These are phyloP conservation scores for Xylariaceae sp. DNA, from an alignment of 2,329 filamentous ascomycete species.

Conservation along the genomic window DNA sequence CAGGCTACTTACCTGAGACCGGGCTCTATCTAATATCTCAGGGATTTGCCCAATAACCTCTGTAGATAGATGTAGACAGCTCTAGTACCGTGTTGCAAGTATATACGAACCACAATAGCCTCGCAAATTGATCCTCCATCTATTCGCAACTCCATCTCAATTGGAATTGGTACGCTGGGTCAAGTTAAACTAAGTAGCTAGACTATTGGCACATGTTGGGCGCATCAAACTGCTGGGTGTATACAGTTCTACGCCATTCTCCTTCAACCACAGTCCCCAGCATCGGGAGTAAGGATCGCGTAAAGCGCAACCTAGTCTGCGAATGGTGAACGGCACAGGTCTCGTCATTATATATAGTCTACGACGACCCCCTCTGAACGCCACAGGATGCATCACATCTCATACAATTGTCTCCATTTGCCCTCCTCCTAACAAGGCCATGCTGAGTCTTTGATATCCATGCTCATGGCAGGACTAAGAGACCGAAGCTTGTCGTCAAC, in stretches of 20 bases:
- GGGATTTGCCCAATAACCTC: too few species aligned
- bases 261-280: not conserved
- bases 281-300: not conserved
- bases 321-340: not conserved
- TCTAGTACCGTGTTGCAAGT: too few species aligned
- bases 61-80: too few species aligned
- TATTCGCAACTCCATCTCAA: not conserved
- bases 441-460: not conserved
- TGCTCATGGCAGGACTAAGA: not conserved
- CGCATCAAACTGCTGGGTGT: not conserved
- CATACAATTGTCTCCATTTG: conserved; percentile 26
- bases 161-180: not conserved
- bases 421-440: not conserved
- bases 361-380: conserved; percentile 10
- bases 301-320: not conserved
- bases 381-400: conserved; percentile 25
- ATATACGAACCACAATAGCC: not conserved
- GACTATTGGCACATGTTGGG: not conserved
- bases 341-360: conserved; percentile 10
- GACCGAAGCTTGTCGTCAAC: not conserved
- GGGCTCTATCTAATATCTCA: too few species aligned
- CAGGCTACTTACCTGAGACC: too few species aligned
- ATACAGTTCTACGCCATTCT: not conserved
- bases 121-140: not conserved
- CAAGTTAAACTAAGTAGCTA: not conserved